Evolutionary conservation across 2,329 filamentous ascomycete species (phyloP), one percentile per base, ranked within the genome.

Genomic region (Pyrenochaeta sp.): DNA sequence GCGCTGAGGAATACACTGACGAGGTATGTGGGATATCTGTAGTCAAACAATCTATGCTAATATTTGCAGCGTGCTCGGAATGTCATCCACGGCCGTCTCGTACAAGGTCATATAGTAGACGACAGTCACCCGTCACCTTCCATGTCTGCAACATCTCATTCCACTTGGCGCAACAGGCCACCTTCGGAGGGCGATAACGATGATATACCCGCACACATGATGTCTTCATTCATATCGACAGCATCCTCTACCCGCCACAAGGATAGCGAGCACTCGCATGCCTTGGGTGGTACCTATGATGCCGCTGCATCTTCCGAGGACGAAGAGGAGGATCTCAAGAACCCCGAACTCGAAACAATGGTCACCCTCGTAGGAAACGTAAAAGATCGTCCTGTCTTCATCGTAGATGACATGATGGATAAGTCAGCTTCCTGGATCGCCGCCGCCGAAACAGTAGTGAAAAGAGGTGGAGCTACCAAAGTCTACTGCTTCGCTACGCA

Each of bases 391-490:
- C 87, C 90, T 0, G 94, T 97, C 40, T 88, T 99, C 68, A 91
- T 99, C 49, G 89, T 99, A 35, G 94, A 99, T 69, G 94, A 99
- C 70, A 97, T 99, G 89, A 96, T 99, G 65, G 94, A 99, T 75
- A 96, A 96, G 76, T 86, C 91, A 7, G 90, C 88, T 10, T 96
- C 90, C 6, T 99, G 94, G 94, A 95, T 99, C 58, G 93, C 93
- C 5, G 94, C 94, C 6, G 94, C 94, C 9, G 94, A 99, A 77
- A 96, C 92, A 1, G 93, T 96, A 2, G 89, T 96, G 39, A 97
- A 97, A 79, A 85, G 88, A 53, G 95, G 94, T 54, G 83, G 85
- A 30, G 94, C 94, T 1, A 96, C 89, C 60, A 94, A 89, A 72
- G 94, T 99, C 23, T 97, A 96, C 74, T 96, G 91, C 78, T 96